Conservation (phyloP, 768 basidiomycete genomes). For the Clathrus columnatus region DNA sequence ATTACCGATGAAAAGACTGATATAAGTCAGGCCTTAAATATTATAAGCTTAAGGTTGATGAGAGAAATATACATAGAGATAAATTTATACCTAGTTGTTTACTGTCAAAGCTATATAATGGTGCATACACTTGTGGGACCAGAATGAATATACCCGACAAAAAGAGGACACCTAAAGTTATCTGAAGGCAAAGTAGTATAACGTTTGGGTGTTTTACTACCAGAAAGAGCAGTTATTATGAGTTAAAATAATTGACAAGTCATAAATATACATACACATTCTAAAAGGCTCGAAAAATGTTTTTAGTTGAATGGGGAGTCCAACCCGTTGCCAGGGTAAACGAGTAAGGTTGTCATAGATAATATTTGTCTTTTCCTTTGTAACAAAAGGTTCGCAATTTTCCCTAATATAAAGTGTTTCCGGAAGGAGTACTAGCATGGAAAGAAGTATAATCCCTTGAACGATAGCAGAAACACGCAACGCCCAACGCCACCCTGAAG, state of each 20-base stretch:
- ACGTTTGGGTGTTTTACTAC: neutral
- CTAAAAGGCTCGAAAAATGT: neutral
- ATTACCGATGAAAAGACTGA: neutral
- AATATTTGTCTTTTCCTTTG: neutral
- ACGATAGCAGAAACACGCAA: neutral
- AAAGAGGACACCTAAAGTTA: neutral
- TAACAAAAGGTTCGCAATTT: neutral
- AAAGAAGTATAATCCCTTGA: neutral
- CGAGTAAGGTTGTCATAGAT: neutral
- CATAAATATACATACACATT: neutral
- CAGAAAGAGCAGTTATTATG: neutral
- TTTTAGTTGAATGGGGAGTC: neutral
- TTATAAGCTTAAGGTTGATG: too few species aligned
- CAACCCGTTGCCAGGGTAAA: neutral
- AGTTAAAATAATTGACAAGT: neutral
- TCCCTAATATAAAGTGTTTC: neutral
- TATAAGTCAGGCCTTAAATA: neutral
- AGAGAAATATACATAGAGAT: neutral
- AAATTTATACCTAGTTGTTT: neutral
- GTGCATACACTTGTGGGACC: neutral
- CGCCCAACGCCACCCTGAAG: neutral
- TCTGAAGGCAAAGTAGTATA: neutral
- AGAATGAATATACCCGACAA: neutral
- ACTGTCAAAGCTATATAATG: neutral
- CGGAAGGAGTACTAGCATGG: neutral